Base-by-base conservation (phyloP, 768 basidiomycete genomes). In the Termitomyces sp. region DNA sequence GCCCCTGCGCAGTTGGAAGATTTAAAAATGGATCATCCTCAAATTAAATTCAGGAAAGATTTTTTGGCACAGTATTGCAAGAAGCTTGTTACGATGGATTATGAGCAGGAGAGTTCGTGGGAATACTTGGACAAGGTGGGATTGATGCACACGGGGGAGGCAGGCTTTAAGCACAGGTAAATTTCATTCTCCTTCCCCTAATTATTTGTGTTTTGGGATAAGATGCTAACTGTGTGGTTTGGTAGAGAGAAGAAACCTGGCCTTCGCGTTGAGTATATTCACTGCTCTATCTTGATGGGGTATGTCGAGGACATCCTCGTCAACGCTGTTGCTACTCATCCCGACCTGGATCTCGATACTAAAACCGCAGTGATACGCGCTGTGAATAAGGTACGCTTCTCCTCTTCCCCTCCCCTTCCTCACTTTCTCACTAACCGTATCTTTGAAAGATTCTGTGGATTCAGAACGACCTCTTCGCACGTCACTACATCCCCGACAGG, bases 101-200 rank as follows among this genome's bases (percentile, higher is more conserved):
- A 80, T 61, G 67, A 73, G 0, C 71, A 74, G 28, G 67, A 68
- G 2, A 71, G 72, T 55, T 75, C 73, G 9, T 81, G 78, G 79
- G 75, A 77, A 43, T 80, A 80, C 58, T 66, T 78, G 30, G 71
- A 77, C 62, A 80, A 78, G 61, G 80, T 82, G 38, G 79, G 77
- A 2, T 64, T 77, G 46, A 81, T 81, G 79, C 80, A 81, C 63
- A 81, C 79, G 0, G 80, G 79, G 13, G 70, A 70, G 13, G 68
- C 72, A 46, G 75, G 77, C 0, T 79, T 80, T 67, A 71, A 73
- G 54, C 78, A 79, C 57, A 67, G 75, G 79, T 75, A 58, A 26
- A 69, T 52, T 20, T 8, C 23, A 23, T 23, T 23, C 23, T 23
- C 23, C n/a, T 49, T 59, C 61, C 54, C 47, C 53, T 12, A 20